Evolutionary conservation across 352 stramenopile genomes (phyloP), one percentile per base, ranked within the genome.

Genomic region (Globisporangium camurandrum): DNA sequence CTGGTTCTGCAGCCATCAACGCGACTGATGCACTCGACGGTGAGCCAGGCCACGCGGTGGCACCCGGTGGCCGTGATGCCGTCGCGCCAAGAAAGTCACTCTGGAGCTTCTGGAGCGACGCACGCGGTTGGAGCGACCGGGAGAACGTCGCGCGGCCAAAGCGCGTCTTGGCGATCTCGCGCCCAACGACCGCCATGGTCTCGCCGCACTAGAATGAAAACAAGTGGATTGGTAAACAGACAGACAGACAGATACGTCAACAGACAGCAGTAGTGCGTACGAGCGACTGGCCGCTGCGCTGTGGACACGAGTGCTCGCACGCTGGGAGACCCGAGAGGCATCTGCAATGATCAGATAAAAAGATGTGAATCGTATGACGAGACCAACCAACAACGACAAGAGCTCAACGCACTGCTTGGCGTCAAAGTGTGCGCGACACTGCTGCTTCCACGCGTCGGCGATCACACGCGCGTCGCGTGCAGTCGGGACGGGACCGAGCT

Each of bases 181-280:
- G 56, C 11, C 77, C 82, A 24, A 93, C 53, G 24, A 48, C 62
- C 42, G 64, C 64, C 63, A 91, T 69, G n/a, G 67, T 83, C 33
- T 77, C 72, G 22, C 81, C 57, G 43, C 82, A 93, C 82, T 93
- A 49, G n/a, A n/a, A n/a, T n/a, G n/a, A n/a, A n/a, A n/a, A n/a
- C 37, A 0, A 10, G 5, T 24, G 6, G 26, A 9, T 10, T n/a
- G n/a, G n/a, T n/a, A n/a, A n/a, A 17, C 1, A 46, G 11, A 20
- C 4, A 46, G 22, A 9, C 3, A 30, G 24, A 27, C 20, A n/a
- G 12, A n/a, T 27, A 16, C 4, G 33, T 37, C 27, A 14, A 22
- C 10, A 26, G 17, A 16, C 33, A 39, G 33, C 33, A n/a, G n/a
- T n/a, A 39, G 33, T 16, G 64, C 71, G 34, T 77, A 88, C 77